These are phyloP conservation scores for Boletus tylopilopsis DNA, from an alignment of 768 basidiomycete species.

Conservation along the genomic window DNA sequence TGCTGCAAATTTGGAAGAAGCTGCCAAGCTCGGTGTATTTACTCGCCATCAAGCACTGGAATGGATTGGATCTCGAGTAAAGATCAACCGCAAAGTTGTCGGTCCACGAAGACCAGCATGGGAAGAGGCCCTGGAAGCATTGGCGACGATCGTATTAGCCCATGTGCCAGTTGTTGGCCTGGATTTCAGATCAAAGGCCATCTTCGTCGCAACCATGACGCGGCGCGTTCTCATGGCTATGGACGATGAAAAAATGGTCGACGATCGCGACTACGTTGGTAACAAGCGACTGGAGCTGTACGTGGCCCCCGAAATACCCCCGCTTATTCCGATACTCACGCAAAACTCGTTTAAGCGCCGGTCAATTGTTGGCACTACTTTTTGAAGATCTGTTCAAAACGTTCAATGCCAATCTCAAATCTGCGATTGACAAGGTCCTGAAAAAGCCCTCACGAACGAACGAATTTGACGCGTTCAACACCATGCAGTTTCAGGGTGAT, in stretches of 20 bases:
- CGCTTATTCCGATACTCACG: slow-evolving; percentile 8
- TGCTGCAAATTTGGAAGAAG: slow-evolving; percentile 90
- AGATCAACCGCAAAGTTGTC: slow-evolving; percentile 75
- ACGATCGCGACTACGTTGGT: slow-evolving; percentile 98
- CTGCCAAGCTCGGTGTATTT: slow-evolving; percentile 85
- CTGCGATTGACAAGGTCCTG: slow-evolving; percentile 92
- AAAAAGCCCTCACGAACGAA: slow-evolving; percentile 93
- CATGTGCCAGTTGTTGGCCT: slow-evolving; percentile 90
- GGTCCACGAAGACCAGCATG: slow-evolving; percentile 82
- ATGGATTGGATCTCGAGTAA: slow-evolving; percentile 91
- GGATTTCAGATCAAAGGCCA: slow-evolving; percentile 90
- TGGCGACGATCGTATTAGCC: slow-evolving; percentile 96
- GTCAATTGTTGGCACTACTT: slow-evolving; percentile 89
- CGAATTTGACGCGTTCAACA: slow-evolving; percentile 92
- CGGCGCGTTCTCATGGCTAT: slow-evolving; percentile 94
- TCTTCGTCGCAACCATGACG: slow-evolving; percentile 98
- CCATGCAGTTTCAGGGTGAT: slow-evolving; percentile 95
- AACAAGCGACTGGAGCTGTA: slow-evolving; percentile 98
- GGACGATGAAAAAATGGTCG: slow-evolving; percentile 95
- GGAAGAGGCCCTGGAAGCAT: slow-evolving; percentile 94
- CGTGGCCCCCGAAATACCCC: slow-evolving; percentile 29
- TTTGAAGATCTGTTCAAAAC: slow-evolving; percentile 99
- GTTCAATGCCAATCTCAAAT: slow-evolving; percentile 93
- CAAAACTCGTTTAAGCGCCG: slow-evolving; percentile 64
- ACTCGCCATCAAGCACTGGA: slow-evolving; percentile 93